These are phyloP conservation scores for Ophiostoma piceae DNA, from an alignment of 2,329 filamentous ascomycete genomes.

Conservation along the genomic window DNA sequence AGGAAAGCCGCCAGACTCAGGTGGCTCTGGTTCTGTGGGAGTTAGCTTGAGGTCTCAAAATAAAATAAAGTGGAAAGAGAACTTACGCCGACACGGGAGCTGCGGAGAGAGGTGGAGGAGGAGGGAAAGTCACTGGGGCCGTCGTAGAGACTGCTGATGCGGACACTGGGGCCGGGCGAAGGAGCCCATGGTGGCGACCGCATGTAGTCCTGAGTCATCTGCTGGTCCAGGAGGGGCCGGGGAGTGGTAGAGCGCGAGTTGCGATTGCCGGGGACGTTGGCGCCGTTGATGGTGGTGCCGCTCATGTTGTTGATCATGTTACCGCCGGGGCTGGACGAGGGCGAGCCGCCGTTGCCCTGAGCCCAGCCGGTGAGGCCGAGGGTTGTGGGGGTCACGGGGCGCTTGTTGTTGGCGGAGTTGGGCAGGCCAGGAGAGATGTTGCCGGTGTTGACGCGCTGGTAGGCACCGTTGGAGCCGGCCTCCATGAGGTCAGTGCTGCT, in stretches of 20 bases:
- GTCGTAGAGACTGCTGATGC: constrained; percentile 26
- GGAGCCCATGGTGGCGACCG: constrained; percentile 23
- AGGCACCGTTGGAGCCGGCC: not conserved
- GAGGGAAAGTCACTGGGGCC: constrained; percentile 24
- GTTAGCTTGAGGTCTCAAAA: not conserved
- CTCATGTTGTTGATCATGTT: constrained; percentile 12
- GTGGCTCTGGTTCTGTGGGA: constrained; percentile 37
- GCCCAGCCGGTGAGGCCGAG: constrained; percentile 22
- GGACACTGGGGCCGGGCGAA: constrained; percentile 24
- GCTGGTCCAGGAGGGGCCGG: constrained; percentile 21
- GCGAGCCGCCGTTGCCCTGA: constrained; percentile 6
- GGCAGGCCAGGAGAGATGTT: constrained; percentile 10
- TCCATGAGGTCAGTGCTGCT: constrained; percentile 15
- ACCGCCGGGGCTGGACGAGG: constrained; percentile 2
- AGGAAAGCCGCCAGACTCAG: constrained; percentile 40
- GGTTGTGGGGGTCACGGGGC: constrained; percentile 24
- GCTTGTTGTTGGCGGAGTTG: constrained; percentile 9
- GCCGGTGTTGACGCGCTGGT: constrained; percentile 4
- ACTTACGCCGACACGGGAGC: constrained; percentile 26
- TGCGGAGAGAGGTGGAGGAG: constrained; percentile 24
- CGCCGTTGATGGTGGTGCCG: constrained; percentile 12
- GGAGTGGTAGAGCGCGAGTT: constrained; percentile 21
- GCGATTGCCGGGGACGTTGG: not conserved
- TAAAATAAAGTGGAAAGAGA: not conserved
- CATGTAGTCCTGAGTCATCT: constrained; percentile 23